These are phyloP conservation scores for Gastrolobium villosum DNA, from an alignment of 306 rosid species.

Conservation along the genomic window DNA sequence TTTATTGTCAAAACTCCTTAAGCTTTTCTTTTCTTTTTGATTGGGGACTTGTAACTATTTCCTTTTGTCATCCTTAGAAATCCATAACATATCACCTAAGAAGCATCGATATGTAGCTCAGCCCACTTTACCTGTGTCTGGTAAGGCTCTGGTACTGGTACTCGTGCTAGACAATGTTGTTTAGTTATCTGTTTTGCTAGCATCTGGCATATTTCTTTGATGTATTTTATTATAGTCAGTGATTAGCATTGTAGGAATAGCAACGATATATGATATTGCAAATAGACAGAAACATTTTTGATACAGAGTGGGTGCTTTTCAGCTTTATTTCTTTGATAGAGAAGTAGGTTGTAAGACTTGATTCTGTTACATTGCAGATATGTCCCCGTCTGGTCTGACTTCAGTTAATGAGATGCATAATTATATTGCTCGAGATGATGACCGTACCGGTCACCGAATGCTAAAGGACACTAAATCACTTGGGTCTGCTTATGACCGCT, in stretches of 20 bases:
- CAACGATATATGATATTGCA: slow-evolving; percentile 8
- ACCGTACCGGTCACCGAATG: slow-evolving; percentile 57
- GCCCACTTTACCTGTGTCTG: too few species aligned
- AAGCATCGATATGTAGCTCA: too few species aligned
- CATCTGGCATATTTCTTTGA: neutral
- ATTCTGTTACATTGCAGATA: slow-evolving; percentile 56
- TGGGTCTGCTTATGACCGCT: slow-evolving; percentile 88
- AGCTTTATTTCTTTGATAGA: slow-evolving; percentile 16
- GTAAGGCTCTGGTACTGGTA: too few species aligned
- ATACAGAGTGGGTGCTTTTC: neutral
- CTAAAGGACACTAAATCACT: slow-evolving; percentile 68
- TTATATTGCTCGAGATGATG: slow-evolving; percentile 64
- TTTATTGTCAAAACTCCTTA: too few species aligned
- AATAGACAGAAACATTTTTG: neutral
- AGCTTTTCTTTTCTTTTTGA: too few species aligned
- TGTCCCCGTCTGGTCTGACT: slow-evolving; percentile 60
- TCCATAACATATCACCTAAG: too few species aligned
- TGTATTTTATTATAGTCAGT: neutral
- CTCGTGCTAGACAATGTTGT: neutral
- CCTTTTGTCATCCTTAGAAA: too few species aligned
- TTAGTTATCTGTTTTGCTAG: slow-evolving; percentile 21
- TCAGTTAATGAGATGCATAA: slow-evolving; percentile 74
- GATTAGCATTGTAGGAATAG: slow-evolving; percentile 10
- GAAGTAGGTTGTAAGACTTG: slow-evolving; percentile 9
- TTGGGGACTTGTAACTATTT: too few species aligned